These are phyloP conservation scores for Schizophyllum commune DNA, from an alignment of 1,284 basidiomycete genomes.

Conservation along the genomic window DNA sequence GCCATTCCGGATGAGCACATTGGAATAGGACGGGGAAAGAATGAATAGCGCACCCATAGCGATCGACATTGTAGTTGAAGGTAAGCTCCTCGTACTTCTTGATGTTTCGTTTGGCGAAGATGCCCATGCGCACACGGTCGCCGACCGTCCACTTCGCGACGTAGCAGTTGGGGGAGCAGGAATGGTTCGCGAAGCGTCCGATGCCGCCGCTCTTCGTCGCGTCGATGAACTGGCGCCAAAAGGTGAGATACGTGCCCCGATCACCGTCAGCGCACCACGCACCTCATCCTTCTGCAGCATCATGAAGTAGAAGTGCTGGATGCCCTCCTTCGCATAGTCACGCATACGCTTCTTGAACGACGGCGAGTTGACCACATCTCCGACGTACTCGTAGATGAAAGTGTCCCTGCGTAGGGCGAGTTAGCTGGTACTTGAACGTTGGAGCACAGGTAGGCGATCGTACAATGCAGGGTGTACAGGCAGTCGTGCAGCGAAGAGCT, in stretches of 20 bases:
- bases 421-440: too few species aligned
- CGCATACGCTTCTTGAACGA: constrained; percentile 94
- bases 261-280: constrained; percentile 16
- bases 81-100: constrained; percentile 88
- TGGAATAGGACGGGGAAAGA: too few species aligned
- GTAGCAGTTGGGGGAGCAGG: constrained; percentile 96
- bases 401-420: constrained; percentile 51
- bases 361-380: constrained; percentile 87
- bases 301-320: constrained; percentile 99
- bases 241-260: constrained; percentile 2
- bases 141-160: constrained; percentile 99
- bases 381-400: constrained; percentile 98
- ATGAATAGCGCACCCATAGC: constrained; percentile 74
- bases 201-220: constrained; percentile 96
- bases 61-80: constrained; percentile 99
- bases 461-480: too few species aligned
- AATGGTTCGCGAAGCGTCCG: constrained; percentile 97
- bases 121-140: constrained; percentile 91
- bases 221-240: constrained; percentile 76
- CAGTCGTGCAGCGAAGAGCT: too few species aligned
- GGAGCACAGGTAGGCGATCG: too few species aligned
- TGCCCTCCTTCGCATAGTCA: constrained; percentile 88
- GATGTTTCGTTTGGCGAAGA: constrained; percentile 88
- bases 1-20: too few species aligned
- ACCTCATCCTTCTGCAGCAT: constrained; percentile 98